Evolutionary conservation across 106 monocot species (phyloP).

Genomic region (Dendrobium huoshanense): DNA sequence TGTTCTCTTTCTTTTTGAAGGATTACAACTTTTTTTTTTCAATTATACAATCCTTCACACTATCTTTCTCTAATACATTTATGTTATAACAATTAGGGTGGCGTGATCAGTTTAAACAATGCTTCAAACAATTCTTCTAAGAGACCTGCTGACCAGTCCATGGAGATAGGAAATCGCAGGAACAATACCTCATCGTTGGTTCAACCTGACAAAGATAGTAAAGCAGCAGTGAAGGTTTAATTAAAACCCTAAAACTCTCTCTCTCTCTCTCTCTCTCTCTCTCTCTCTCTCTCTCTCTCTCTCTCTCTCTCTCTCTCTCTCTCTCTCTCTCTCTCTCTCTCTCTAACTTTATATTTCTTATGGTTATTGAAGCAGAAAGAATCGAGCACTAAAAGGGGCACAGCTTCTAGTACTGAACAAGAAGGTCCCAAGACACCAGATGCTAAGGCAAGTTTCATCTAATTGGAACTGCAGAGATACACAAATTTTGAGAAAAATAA

Average conservation of each 20-base stretch:
- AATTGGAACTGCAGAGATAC: too few relatives aligned
- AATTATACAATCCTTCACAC: too few relatives aligned
- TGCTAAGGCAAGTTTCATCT: constrained; percentile 39
- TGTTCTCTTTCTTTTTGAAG: neutral
- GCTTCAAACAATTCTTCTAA: constrained; percentile 32
- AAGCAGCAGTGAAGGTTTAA: constrained; percentile 21
- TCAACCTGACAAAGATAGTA: constrained; percentile 40
- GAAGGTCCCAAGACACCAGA: constrained; percentile 69
- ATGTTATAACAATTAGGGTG: constrained; percentile 17
- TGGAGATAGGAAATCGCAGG: constrained; percentile 35
- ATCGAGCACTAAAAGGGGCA: constrained; percentile 24
- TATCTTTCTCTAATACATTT: neutral
- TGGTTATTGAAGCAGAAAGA: constrained; percentile 28
- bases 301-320: too few relatives aligned
- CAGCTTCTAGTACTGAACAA: constrained; percentile 44
- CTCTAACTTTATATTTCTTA: neutral
- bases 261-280: too few relatives aligned
- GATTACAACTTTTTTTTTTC: neutral
- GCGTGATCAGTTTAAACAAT: constrained; percentile 31
- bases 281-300: too few relatives aligned
- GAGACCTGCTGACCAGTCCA: constrained; percentile 33
- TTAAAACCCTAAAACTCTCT: constrained; percentile 2
- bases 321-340: neutral
- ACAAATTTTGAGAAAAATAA: too few relatives aligned
- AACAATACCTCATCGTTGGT: constrained; percentile 4